Evolutionary conservation across 768 basidiomycete genomes (phyloP), one percentile per base, ranked within the genome.

Genomic region (Termitomyces sp.): DNA sequence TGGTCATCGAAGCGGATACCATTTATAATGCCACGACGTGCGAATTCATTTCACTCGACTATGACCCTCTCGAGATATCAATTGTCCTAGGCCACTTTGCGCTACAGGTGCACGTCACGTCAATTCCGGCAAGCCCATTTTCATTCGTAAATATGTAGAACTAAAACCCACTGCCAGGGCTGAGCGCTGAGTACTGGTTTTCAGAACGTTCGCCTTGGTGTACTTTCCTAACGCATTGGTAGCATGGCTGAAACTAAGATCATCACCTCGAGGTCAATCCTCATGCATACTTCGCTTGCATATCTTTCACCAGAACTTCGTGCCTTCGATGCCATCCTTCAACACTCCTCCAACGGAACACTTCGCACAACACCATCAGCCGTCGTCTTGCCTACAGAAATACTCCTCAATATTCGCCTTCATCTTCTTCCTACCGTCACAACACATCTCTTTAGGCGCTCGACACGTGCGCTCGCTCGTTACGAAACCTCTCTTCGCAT

Each of bases 221-320:
- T 50, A 43, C 43, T 23, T 23, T 3, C 50, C 28, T 47, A 50
- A 30, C 38, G 14, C 48, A 26, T 33, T 44, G 47, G 38, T 57
- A 54, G 59, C 49, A 71, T 68, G 67, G 51, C 67, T 20, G 26
- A 69, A 50, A 32, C 65, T 50, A 61, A 68, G 8, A 59, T 82
- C 55, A 69, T 60, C 55, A 74, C 72, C 1, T 75, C 79, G 36
- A 77, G 75, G 58, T 76, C 76, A 0, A 71, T 74, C 5, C 77
- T 86, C 50, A 73, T 79, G 62, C 83, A 86, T 60, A 77, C 84
- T 18, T 68, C 79, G 55, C 80, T 86, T 61, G 80, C 83, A 18
- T 63, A 74, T 57, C 57, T 79, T 26, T 81, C 83, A 41, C 76
- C 76, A 9, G 71, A 81, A 66, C 64, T 84, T 63, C 71, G 68